A percentile compares a stretch with the other conserved stretches of the same genome.
Conservation (phyloP, 345 rosid genomes). For the Syzygium jambos region DNA sequence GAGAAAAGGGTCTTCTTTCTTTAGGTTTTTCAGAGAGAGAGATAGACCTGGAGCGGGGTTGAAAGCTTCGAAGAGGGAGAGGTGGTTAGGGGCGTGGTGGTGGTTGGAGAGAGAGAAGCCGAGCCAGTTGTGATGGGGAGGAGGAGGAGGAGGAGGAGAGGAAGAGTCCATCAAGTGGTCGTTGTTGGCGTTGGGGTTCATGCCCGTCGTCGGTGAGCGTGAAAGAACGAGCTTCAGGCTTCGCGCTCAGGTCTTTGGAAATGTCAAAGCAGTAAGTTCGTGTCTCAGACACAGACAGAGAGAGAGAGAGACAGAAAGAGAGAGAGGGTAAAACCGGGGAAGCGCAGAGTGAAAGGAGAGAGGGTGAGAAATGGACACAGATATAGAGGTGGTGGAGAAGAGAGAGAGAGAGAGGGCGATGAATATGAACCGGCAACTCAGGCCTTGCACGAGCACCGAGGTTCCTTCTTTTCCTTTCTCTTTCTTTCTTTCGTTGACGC, state of each 20-base stretch:
- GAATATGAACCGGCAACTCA: slow-evolving; percentile 6
- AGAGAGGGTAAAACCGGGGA: slow-evolving; percentile 10
- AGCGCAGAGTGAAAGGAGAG: slow-evolving; percentile 11
- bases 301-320: slow-evolving; percentile 5
- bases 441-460: slow-evolving; percentile 35
- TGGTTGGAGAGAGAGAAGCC: slow-evolving; percentile 43
- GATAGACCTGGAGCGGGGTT: slow-evolving; percentile 7
- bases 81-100: slow-evolving; percentile 15
- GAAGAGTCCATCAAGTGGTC: slow-evolving; percentile 23
- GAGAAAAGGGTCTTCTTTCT: not conserved
- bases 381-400: slow-evolving; percentile 41
- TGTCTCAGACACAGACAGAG: not conserved
- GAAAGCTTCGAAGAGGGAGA: slow-evolving; percentile 45
- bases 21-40: not conserved
- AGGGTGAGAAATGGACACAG: slow-evolving; percentile 33
- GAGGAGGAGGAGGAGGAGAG: slow-evolving; percentile 10
- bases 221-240: not conserved
- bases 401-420: not conserved
- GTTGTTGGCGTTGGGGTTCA: slow-evolving; percentile 18
- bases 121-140: slow-evolving; percentile 28
- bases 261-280: slow-evolving; percentile 6
- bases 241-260: slow-evolving; percentile 25
- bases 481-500: not conserved
- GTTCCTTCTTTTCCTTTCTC: not conserved
- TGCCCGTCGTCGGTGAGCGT: slow-evolving; percentile 1